Conservation (phyloP, 140 eudicot genomes). For the Anethum foeniculum region DNA sequence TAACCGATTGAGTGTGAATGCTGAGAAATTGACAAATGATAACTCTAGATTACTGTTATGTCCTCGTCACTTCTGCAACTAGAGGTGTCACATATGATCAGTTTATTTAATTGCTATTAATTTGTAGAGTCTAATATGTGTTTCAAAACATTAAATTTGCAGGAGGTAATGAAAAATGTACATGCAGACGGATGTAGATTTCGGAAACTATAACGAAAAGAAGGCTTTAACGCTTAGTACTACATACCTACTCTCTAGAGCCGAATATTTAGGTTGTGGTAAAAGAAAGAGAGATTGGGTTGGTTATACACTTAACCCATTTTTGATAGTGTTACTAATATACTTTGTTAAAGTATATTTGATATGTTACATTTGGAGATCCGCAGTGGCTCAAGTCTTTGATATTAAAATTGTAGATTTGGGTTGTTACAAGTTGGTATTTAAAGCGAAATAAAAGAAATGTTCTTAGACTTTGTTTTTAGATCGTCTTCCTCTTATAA, state of each 20-base stretch:
- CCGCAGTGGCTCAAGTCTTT: too few species aligned
- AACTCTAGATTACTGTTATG: conserved; percentile 57
- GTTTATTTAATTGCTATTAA: background rate
- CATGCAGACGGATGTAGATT: conserved; percentile 33
- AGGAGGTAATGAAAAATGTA: conserved; percentile 48
- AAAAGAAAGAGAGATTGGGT: background rate
- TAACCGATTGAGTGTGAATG: conserved; percentile 40
- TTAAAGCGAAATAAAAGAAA: background rate
- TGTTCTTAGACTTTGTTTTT: background rate
- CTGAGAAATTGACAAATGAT: conserved; percentile 63
- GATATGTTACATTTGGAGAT: too few species aligned
- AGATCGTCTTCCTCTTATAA: background rate
- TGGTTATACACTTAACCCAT: background rate
- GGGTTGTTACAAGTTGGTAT: too few species aligned
- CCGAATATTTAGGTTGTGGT: background rate
- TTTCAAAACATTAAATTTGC: conserved; percentile 5
- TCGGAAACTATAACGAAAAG: background rate
- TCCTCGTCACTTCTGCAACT: background rate
- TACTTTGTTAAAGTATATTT: too few species aligned
- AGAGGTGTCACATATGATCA: too few species aligned
- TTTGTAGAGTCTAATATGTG: background rate
- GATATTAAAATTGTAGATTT: too few species aligned
- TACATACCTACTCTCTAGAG: background rate
- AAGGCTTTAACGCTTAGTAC: background rate
- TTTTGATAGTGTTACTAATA: too few species aligned